Conservation (phyloP, 345 rosid genomes). For the Leavenworthia alabamica region DNA sequence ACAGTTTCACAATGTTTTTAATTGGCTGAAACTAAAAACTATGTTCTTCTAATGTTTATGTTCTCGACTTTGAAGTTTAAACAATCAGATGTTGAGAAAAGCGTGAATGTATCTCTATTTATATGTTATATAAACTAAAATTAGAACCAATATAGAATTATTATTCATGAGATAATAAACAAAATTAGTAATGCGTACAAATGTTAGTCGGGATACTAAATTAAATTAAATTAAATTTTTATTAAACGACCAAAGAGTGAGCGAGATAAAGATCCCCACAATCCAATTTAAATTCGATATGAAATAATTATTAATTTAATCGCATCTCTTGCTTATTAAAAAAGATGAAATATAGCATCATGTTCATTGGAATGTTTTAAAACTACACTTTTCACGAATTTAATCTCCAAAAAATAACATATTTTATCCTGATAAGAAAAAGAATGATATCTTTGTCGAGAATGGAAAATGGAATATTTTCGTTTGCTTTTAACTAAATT, state of each 20-base stretch:
- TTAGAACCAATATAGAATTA: too few relatives aligned
- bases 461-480: constrained; percentile 20
- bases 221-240: background rate
- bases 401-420: background rate
- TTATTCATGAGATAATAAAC: background rate
- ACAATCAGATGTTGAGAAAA: too few relatives aligned
- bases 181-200: background rate
- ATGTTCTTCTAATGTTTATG: too few relatives aligned
- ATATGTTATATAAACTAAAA: too few relatives aligned
- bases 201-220: background rate
- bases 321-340: background rate
- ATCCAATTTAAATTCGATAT: background rate
- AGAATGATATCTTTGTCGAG: constrained; percentile 20
- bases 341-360: constrained; percentile 1
- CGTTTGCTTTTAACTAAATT: constrained; percentile 7
- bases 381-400: background rate
- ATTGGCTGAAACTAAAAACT: too few relatives aligned
- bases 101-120: too few relatives aligned
- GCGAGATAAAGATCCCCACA: background rate
- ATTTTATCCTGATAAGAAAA: constrained; percentile 1
- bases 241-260: background rate
- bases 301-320: background rate
- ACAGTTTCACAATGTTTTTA: too few relatives aligned
- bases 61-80: too few relatives aligned
- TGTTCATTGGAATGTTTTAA: constrained; percentile 3